These are phyloP conservation scores for Chenopodium album DNA, from an alignment of 148 eudicot genomes.

Conservation along the genomic window DNA sequence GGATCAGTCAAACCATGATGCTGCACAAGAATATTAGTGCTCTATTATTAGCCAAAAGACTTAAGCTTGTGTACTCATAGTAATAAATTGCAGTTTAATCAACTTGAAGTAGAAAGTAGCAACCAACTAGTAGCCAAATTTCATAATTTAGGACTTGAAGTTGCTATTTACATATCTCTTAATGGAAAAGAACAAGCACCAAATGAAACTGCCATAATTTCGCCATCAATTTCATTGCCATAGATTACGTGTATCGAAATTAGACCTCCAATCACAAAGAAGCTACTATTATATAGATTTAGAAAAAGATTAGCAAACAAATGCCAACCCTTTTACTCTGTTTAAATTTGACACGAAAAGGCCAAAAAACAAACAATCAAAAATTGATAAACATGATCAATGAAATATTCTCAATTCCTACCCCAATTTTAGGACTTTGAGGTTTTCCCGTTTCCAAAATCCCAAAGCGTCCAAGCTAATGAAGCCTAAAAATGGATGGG, in stretches of 20 bases:
- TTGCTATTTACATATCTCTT: too few relatives aligned
- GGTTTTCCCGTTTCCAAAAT: too few relatives aligned
- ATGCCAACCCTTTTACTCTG: background rate
- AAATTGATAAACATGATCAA: background rate
- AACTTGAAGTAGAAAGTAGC: background rate
- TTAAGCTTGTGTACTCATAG: background rate
- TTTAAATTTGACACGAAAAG: background rate
- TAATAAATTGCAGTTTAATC: too few relatives aligned
- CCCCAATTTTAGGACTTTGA: background rate
- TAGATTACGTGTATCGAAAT: background rate
- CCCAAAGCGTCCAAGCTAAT: too few relatives aligned
- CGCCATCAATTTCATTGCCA: background rate
- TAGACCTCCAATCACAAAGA: background rate
- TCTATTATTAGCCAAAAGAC: background rate
- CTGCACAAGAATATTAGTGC: slow-evolving; percentile 6
- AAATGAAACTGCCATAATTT: background rate
- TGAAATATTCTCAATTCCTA: background rate
- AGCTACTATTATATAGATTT: too few relatives aligned
- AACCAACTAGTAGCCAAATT: background rate
- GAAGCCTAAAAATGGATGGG: too few relatives aligned
- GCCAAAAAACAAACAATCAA: background rate
- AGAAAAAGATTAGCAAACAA: too few relatives aligned
- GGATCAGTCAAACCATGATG: slow-evolving; percentile 32
- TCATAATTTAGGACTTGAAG: background rate
- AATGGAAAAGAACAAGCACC: background rate